Conservation (phyloP, 2,329 filamentous ascomycete species). For the Nemania sp. region DNA sequence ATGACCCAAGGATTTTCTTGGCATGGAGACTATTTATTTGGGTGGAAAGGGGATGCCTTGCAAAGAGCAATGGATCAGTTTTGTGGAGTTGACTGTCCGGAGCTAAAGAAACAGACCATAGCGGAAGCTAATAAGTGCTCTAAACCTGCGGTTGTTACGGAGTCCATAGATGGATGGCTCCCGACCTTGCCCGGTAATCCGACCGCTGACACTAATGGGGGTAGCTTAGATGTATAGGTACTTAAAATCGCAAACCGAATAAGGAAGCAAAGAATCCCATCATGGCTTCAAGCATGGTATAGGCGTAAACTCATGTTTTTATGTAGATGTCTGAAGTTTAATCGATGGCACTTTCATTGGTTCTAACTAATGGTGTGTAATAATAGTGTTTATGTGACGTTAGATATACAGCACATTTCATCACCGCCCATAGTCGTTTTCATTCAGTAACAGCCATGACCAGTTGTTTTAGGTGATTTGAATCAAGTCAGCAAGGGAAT, state of each 20-base stretch:
- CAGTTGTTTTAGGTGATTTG: background rate
- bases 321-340: too few relatives aligned
- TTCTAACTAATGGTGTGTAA: too few relatives aligned
- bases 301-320: too few relatives aligned
- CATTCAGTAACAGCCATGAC: too few relatives aligned
- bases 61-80: constrained; percentile 9
- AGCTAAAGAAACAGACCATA: constrained; percentile 13
- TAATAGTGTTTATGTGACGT: too few relatives aligned
- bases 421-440: too few relatives aligned
- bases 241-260: background rate
- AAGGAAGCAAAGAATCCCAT: background rate
- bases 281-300: too few relatives aligned
- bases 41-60: constrained; percentile 5
- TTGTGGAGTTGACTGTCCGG: constrained; percentile 7
- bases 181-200: background rate
- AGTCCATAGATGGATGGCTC: constrained; percentile 13
- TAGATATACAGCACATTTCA: too few relatives aligned
- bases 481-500: constrained; percentile 7
- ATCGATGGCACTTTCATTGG: too few relatives aligned
- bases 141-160: constrained; percentile 4
- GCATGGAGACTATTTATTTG: background rate
- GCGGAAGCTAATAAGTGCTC: constrained; percentile 9
- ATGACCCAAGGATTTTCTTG: background rate
- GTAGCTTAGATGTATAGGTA: background rate
- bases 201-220: background rate